phyloP scores from a whole-genome alignment of 768 basidiomycete species.

The Phaeolepiota aurea region DNA sequence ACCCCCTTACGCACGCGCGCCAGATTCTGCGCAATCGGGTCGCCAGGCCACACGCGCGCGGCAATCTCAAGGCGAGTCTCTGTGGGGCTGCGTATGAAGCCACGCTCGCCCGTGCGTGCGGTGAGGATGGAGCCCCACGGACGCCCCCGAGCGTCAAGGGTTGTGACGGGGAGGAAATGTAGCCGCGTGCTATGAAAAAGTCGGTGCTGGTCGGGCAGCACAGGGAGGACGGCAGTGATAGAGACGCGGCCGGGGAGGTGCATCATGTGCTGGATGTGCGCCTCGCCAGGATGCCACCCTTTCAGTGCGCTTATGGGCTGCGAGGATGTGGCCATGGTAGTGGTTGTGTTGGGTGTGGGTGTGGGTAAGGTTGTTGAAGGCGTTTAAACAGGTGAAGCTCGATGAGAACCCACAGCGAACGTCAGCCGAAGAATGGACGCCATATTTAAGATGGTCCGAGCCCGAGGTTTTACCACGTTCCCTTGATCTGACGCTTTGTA shows the following conservation, averaged over 20 bases:
- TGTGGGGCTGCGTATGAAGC: conserved; percentile 18
- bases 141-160: conserved; percentile 18
- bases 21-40: conserved; percentile 27
- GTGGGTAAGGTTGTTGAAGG: too few relatives aligned
- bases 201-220: conserved; percentile 20
- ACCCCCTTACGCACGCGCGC: neutral
- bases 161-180: conserved; percentile 20
- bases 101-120: conserved; percentile 14
- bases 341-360: too few relatives aligned
- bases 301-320: conserved; percentile 7
- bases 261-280: conserved; percentile 15
- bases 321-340: too few relatives aligned
- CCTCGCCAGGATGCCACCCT: conserved; percentile 19
- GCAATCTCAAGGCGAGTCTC: conserved; percentile 12
- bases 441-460: too few relatives aligned
- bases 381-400: too few relatives aligned
- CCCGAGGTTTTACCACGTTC: too few relatives aligned
- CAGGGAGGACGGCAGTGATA: conserved; percentile 13
- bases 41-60: conserved; percentile 20
- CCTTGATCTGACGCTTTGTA: too few relatives aligned
- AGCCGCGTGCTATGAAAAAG: conserved; percentile 20
- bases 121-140: conserved; percentile 24
- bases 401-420: too few relatives aligned
- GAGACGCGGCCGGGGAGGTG: conserved; percentile 14
- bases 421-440: too few relatives aligned